Conservation (phyloP, 331 rosid species). For the Acacia concinna region DNA sequence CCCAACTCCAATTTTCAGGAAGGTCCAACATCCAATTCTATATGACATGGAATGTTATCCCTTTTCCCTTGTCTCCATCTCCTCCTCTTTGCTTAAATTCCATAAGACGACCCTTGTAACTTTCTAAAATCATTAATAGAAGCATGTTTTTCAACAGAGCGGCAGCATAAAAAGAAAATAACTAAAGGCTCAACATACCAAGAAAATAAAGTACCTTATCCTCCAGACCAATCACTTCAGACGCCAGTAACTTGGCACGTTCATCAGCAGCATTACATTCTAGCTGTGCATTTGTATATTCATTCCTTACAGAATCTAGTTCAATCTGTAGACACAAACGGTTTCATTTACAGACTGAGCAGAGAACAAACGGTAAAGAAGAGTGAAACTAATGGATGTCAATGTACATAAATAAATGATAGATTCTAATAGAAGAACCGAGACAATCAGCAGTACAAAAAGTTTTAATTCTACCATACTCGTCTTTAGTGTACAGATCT, state of each 20-base stretch:
- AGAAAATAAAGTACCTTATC: constrained; percentile 78
- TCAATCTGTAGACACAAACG: constrained; percentile 57
- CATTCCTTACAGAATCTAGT: constrained; percentile 72
- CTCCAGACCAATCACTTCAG: constrained; percentile 95
- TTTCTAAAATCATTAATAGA: no score
- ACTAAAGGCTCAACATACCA: constrained; percentile 37
- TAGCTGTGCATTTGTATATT: constrained; percentile 75
- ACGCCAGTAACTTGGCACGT: constrained; percentile 92
- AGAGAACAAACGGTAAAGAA: not conserved
- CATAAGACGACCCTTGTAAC: not conserved
- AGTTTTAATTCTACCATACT: constrained; percentile 6
- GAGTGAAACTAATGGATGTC: constrained; percentile 1
- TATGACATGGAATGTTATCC: not conserved
- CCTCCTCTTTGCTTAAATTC: not conserved
- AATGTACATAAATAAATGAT: not conserved
- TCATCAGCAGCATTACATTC: constrained; percentile 98
- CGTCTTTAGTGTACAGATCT: not conserved
- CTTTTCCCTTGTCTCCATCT: not conserved
- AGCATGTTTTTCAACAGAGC: not conserved
- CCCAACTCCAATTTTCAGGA: not conserved
- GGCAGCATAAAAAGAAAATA: constrained; percentile 15
- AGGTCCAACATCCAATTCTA: constrained; percentile 8
- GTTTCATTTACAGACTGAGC: constrained; percentile 17
- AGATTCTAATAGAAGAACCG: constrained; percentile 13
- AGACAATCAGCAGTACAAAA: constrained; percentile 1